These are phyloP conservation scores for Adenanthera pavonina DNA, from an alignment of 306 rosid species.

Conservation along the genomic window DNA sequence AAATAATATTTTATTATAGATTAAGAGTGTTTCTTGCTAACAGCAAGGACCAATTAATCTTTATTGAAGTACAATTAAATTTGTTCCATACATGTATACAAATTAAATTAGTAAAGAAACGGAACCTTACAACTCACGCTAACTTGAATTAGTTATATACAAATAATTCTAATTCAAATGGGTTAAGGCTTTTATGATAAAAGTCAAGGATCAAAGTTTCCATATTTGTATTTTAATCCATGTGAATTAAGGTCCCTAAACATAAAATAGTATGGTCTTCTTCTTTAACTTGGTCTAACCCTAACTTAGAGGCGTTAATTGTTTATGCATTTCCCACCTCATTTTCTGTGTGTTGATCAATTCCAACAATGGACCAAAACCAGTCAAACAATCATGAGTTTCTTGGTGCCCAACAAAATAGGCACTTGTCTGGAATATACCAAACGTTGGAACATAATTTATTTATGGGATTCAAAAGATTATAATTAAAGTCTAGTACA, in stretches of 20 bases:
- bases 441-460: slow-evolving; percentile 20
- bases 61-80: too few species aligned
- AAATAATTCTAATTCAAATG: too few species aligned
- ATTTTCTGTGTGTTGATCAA: slow-evolving; percentile 35
- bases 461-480: slow-evolving; percentile 4
- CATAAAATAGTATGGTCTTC: slow-evolving; percentile 11
- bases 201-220: background rate
- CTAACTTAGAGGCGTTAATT: background rate
- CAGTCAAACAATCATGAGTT: slow-evolving; percentile 30
- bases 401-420: background rate
- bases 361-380: slow-evolving; percentile 44
- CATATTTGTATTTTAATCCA: background rate
- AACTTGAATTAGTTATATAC: too few species aligned
- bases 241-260: slow-evolving; percentile 18
- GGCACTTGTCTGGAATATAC: slow-evolving; percentile 33
- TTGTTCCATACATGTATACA: too few species aligned
- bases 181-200: background rate
- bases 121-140: too few species aligned
- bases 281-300: slow-evolving; percentile 20
- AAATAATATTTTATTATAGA: too few species aligned
- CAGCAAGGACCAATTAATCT: too few species aligned
- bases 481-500: background rate
- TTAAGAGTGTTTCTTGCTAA: too few species aligned
- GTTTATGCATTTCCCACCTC: background rate
- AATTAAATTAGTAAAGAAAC: too few species aligned